Base-by-base conservation (phyloP, 2,329 filamentous ascomycete species). In the Alternaria hordeiaustralica region DNA sequence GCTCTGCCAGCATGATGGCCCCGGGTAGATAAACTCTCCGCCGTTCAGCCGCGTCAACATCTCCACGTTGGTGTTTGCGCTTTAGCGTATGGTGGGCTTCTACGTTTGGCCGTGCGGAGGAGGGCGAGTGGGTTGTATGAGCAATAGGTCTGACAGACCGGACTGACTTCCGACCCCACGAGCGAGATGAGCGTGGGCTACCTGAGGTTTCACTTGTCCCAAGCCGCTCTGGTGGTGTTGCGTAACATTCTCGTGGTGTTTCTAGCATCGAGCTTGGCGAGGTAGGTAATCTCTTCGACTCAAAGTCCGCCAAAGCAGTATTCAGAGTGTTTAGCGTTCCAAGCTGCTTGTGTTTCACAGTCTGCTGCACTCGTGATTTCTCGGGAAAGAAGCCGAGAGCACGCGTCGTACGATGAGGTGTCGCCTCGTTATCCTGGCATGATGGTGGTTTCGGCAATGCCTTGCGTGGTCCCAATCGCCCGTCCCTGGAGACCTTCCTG, bases 21-120 rank as follows among this genome's bases (percentile, higher is more conserved):
- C 82, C 82, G 36, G 82, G 80, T 23, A 82, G 62, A 69, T 84
- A 84, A 13, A 79, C 60, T 49, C 44, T 66, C 60, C 60, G 60
- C 41, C 43, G 11, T 47, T 21, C 60, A 44, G 50, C 56, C 51
- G 36, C 51, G 59, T 60, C 57, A 53, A 51, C 18, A 44, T 51
- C 45, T 15, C 57, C 18, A 13, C 25, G 23, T 28, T 55, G 28
- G 47, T 55, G 44, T 30, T 54, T 46, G 50, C 28, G 49, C 56
- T 43, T 47, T 36, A 55, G 50, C 45, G n/a, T 25, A 15, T n/a
- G 36, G 11, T 41, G 36, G 36, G 44, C 25, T 49, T 57, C 45
- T 50, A 53, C 72, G 71, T 41, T 78, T 68, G 41, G 65, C 23
- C 46, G 60, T 45, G 45, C 51, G 20, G 20, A 54, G 28, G 46